Evolutionary conservation across 345 rosid species (phyloP).

Genomic region (Eucalyptus tenuipes): DNA sequence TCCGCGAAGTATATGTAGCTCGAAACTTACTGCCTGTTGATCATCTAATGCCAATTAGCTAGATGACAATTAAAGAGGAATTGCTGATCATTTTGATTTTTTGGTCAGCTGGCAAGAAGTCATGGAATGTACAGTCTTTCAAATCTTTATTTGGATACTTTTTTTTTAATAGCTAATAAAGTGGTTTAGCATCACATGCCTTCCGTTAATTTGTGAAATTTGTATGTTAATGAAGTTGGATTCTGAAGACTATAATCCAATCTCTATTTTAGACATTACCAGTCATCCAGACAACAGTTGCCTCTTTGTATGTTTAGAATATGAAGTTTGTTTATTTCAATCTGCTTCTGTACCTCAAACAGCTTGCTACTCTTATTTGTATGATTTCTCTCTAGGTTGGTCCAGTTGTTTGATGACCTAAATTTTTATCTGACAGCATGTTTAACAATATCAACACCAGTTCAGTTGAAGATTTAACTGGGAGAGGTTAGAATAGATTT

Average conservation of each 20-base stretch:
- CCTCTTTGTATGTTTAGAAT: neutral
- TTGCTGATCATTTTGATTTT: neutral
- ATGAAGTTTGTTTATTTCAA: neutral
- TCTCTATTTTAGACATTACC: too few species aligned
- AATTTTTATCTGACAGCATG: slow-evolving; percentile 34
- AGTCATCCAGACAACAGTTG: neutral
- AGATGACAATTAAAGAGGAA: too few species aligned
- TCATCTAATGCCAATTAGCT: too few species aligned
- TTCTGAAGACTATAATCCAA: neutral
- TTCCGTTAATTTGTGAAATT: too few species aligned
- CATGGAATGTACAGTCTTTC: neutral
- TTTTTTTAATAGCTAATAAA: too few species aligned
- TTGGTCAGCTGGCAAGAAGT: neutral
- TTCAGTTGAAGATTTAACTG: slow-evolving; percentile 75
- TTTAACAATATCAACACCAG: slow-evolving; percentile 75
- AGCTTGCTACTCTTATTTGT: neutral
- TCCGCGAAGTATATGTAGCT: too few species aligned
- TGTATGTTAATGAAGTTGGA: neutral
- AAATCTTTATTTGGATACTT: too few species aligned
- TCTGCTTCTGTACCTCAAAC: neutral
- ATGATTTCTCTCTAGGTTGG: neutral
- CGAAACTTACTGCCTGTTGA: too few species aligned
- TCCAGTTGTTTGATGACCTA: neutral
- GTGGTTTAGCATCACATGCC: too few species aligned
- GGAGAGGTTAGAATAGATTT: slow-evolving; percentile 35